phyloP scores from a whole-genome alignment of 2,329 filamentous ascomycete species.

The Geosmithia morbida region DNA sequence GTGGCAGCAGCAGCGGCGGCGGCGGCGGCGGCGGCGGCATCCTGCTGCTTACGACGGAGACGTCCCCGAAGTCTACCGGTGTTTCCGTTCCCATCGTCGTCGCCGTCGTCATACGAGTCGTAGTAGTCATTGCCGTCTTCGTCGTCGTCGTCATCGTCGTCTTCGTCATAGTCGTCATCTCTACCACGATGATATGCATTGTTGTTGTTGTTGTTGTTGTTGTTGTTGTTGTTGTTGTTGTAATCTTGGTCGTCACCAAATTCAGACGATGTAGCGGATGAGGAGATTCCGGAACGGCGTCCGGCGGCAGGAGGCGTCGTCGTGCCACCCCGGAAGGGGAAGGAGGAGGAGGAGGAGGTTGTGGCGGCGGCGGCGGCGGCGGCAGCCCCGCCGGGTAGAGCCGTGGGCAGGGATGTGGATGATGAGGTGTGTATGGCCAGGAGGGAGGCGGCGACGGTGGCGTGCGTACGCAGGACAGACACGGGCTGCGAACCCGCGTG shows the following conservation, averaged over 20 bases:
- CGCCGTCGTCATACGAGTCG: conserved; percentile 5
- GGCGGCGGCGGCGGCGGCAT: background rate
- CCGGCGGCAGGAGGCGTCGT: background rate
- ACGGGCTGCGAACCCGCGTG: conserved; percentile 43
- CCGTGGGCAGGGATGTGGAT: conserved; percentile 23
- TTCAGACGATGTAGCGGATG: background rate
- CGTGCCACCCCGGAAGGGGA: too few relatives aligned
- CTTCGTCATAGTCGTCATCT: too few relatives aligned
- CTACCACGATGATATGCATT: too few relatives aligned
- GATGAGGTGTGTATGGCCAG: conserved; percentile 41
- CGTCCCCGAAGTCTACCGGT: background rate
- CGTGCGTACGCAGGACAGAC: conserved; percentile 43
- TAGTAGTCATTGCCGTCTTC: background rate
- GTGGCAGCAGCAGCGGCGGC: background rate
- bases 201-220: too few relatives aligned
- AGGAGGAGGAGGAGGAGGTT: too few relatives aligned
- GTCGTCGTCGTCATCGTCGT: too few relatives aligned
- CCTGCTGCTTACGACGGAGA: background rate
- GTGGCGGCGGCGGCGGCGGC: conserved; percentile 8
- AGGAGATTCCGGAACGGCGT: background rate
- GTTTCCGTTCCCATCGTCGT: conserved; percentile 7
- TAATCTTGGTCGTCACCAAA: background rate
- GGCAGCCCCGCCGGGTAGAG: conserved; percentile 19
- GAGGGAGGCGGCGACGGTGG: conserved; percentile 48
- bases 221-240: conserved; percentile 4